Conservation (phyloP, 2,329 filamentous ascomycete species). For the Ophiostoma tasmaniense region DNA sequence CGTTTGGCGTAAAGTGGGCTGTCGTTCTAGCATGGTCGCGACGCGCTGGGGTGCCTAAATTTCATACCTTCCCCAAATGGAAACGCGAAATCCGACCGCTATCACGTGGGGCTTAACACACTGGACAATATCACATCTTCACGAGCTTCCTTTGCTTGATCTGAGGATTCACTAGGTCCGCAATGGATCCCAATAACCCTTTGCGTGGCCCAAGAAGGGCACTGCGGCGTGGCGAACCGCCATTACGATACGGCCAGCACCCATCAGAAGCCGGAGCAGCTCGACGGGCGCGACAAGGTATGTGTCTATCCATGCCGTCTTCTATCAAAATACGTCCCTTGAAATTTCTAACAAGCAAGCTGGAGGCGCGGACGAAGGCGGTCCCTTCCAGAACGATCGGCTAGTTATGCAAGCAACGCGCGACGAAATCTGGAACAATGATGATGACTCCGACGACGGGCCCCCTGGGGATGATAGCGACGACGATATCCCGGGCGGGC, state of each 20-base stretch:
- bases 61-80: constrained; percentile 12
- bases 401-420: background rate
- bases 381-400: background rate
- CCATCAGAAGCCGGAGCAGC: background rate
- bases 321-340: background rate
- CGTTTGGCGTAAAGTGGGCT: constrained; percentile 9
- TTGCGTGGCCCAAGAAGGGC: constrained; percentile 18
- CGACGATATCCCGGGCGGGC: background rate
- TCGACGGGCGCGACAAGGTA: background rate
- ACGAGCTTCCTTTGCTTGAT: background rate
- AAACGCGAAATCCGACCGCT: constrained; percentile 21
- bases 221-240: constrained; percentile 12
- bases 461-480: constrained; percentile 16
- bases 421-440: background rate
- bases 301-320: background rate
- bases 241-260: constrained; percentile 8
- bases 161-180: background rate
- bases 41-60: constrained; percentile 17
- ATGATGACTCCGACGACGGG: constrained; percentile 8
- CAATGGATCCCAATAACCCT: constrained; percentile 19
- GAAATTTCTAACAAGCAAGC: background rate
- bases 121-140: background rate
- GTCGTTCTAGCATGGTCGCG: constrained; percentile 7
- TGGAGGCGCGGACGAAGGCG: background rate
- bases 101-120: constrained; percentile 18